phyloP scores from a whole-genome alignment of 1,284 basidiomycete species.

The Pyrrhoderma lamaoense region DNA sequence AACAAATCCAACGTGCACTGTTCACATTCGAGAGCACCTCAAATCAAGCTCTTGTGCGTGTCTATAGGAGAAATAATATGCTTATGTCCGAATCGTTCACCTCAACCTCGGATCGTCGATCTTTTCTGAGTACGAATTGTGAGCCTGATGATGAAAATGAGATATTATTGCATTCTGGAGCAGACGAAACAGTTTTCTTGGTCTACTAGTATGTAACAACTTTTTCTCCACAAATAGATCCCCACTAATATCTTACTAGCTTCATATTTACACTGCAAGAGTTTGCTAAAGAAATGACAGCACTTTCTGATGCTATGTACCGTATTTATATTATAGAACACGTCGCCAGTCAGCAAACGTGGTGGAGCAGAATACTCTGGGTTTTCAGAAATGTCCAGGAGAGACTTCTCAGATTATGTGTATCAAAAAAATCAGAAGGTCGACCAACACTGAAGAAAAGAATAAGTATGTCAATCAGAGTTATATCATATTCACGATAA shows the following conservation, averaged over 20 bases:
- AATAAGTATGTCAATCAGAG: slow-evolving; percentile 34
- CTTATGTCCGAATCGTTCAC: slow-evolving; percentile 25
- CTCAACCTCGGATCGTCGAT: background rate
- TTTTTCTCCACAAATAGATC: background rate
- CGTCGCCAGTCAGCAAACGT: slow-evolving; percentile 35
- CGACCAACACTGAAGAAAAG: slow-evolving; percentile 22
- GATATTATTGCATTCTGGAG: slow-evolving; percentile 15
- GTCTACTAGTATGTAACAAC: slow-evolving; percentile 74
- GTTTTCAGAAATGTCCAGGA: slow-evolving; percentile 1
- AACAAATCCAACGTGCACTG: slow-evolving; percentile 62
- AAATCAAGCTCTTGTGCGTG: slow-evolving; percentile 70
- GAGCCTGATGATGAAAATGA: slow-evolving; percentile 48
- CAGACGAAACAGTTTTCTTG: slow-evolving; percentile 57
- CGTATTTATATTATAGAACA: slow-evolving; percentile 62
- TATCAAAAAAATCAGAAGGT: background rate
- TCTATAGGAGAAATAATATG: slow-evolving; percentile 57
- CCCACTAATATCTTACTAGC: slow-evolving; percentile 34
- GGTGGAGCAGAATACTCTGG: slow-evolving; percentile 26
- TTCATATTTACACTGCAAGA: slow-evolving; percentile 93
- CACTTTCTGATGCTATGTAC: slow-evolving; percentile 75
- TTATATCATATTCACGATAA: background rate
- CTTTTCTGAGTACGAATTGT: slow-evolving; percentile 7
- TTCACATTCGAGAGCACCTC: slow-evolving; percentile 74
- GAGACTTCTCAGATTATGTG: background rate
- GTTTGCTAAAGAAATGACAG: slow-evolving; percentile 76